phyloP scores from a whole-genome alignment of 192 early-diverging fungal genomes.

The Dissophora globulifera region DNA sequence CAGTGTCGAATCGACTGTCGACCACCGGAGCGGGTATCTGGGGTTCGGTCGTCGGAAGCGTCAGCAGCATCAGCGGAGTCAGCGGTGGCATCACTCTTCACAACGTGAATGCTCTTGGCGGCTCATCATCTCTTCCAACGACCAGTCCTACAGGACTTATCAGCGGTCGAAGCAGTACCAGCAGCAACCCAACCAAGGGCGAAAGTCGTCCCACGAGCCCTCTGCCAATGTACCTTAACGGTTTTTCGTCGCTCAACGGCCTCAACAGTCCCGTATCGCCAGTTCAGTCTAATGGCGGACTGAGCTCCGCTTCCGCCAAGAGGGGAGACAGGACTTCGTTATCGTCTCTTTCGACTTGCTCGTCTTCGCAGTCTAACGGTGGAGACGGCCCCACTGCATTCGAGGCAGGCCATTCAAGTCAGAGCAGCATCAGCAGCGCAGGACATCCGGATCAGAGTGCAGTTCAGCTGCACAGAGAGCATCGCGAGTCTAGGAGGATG shows the following conservation, averaged over 20 bases:
- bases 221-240: constrained; percentile 26
- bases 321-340: constrained; percentile 37
- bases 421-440: constrained; percentile 43
- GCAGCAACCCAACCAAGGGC: constrained; percentile 1
- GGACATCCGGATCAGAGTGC: constrained; percentile 22
- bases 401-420: constrained; percentile 48
- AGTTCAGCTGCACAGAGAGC: constrained; percentile 8
- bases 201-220: constrained; percentile 40
- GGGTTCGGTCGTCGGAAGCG: constrained; percentile 45
- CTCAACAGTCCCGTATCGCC: constrained; percentile 26
- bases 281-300: neutral
- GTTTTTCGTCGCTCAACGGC: constrained; percentile 28
- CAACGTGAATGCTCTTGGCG: constrained; percentile 22
- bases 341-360: constrained; percentile 47
- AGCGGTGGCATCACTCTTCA: constrained; percentile 48
- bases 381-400: constrained; percentile 21
- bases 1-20: constrained; percentile 43
- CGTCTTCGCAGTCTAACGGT: constrained; percentile 29
- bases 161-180: constrained; percentile 32
- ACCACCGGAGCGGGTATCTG: constrained; percentile 45
- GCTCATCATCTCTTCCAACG: neutral
- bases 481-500: constrained; percentile 23
- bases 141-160: constrained; percentile 11
- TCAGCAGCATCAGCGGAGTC: constrained; percentile 48
- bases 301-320: neutral